phyloP scores from a whole-genome alignment of 345 rosid species.

The Mercurialis annua region DNA sequence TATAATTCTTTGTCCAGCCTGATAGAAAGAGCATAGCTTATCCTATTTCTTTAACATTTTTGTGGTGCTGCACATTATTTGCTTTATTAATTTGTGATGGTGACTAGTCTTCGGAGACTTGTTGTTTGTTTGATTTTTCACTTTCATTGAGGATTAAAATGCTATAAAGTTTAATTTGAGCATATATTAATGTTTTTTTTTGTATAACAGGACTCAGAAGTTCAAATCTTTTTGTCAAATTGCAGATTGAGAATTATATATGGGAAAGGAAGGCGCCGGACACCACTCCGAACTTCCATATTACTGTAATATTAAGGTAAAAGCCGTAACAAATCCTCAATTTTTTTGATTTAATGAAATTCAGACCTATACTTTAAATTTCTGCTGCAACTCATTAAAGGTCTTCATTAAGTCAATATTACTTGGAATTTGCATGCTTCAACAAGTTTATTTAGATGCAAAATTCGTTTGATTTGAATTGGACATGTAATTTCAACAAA shows the following conservation, averaged over 20 bases:
- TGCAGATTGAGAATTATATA: neutral
- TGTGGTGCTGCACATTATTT: neutral
- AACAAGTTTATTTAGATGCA: neutral
- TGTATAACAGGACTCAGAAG: neutral
- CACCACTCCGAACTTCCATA: neutral
- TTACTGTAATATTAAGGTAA: constrained; percentile 1
- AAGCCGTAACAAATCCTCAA: neutral
- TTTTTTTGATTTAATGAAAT: neutral
- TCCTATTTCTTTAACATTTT: neutral
- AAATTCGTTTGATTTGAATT: neutral
- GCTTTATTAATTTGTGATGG: neutral
- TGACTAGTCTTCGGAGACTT: too few species aligned
- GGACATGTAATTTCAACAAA: neutral
- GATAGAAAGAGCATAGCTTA: too few species aligned
- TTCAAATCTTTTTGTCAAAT: neutral
- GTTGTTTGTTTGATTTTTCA: neutral
- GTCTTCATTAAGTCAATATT: neutral
- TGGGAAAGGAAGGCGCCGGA: constrained; percentile 3
- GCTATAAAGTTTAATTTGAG: neutral
- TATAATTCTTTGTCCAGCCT: too few species aligned
- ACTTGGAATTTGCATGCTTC: neutral
- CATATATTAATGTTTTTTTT: neutral
- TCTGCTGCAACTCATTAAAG: neutral
- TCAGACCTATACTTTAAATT: neutral
- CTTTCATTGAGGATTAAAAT: neutral